phyloP scores from a whole-genome alignment of 179 eudicot species.

The Silene vulgaris region DNA sequence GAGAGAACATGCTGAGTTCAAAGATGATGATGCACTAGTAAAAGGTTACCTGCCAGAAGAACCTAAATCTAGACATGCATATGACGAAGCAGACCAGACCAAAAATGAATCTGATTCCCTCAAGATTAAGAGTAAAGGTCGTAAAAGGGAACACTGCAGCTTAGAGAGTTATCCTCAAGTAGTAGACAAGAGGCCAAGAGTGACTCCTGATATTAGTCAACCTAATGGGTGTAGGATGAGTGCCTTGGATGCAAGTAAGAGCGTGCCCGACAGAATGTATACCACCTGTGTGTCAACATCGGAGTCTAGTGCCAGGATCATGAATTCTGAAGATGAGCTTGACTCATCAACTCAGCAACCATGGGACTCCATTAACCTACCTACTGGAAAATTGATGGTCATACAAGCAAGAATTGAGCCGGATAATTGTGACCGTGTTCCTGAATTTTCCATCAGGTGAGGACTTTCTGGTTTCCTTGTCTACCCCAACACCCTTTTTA shows the following conservation, averaged over 20 bases:
- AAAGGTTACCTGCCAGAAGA: constrained; percentile 11
- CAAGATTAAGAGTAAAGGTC: constrained; percentile 21
- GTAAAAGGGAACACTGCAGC: constrained; percentile 20
- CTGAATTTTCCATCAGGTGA: constrained; percentile 36
- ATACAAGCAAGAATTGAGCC: constrained; percentile 12
- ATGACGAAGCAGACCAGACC: constrained; percentile 10
- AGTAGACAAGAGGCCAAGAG: constrained; percentile 24
- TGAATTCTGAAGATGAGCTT: constrained; percentile 30
- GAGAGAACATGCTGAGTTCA: constrained; percentile 28
- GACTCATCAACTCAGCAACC: constrained; percentile 29
- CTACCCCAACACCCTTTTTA: neutral
- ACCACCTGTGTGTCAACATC: constrained; percentile 29
- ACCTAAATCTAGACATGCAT: constrained; percentile 5
- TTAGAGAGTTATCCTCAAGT: neutral
- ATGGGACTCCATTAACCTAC: constrained; percentile 5
- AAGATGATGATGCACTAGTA: constrained; percentile 20
- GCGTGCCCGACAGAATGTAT: constrained; percentile 15
- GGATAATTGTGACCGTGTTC: constrained; percentile 12
- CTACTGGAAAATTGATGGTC: constrained; percentile 9
- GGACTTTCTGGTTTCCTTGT: constrained; percentile 11
- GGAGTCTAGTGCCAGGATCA: constrained; percentile 30
- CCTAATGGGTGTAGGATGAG: constrained; percentile 12
- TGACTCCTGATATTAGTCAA: constrained; percentile 11
- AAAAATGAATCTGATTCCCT: constrained; percentile 9
- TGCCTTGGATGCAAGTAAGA: constrained; percentile 7